Evolutionary conservation across 192 early-diverging fungal species (phyloP).

Genomic region (Rhizophagus clarus): DNA sequence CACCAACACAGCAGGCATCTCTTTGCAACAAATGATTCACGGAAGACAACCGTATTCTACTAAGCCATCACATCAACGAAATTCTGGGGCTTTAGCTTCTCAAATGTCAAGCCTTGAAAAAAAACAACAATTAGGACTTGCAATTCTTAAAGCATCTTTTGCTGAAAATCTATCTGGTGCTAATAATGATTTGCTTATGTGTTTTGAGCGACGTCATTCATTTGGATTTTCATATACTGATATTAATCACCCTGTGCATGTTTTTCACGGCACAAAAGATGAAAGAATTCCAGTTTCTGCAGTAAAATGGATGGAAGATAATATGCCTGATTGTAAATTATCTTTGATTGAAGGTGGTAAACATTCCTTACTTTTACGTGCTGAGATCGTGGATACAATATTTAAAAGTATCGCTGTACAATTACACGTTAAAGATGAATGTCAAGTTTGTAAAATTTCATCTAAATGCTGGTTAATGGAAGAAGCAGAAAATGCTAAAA

Average conservation of each 20-base stretch:
- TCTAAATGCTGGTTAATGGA: slow-evolving; percentile 19
- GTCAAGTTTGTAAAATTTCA: slow-evolving; percentile 15
- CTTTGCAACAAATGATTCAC: slow-evolving; percentile 20
- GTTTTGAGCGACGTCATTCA: slow-evolving; percentile 40
- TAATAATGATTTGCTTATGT: slow-evolving; percentile 46
- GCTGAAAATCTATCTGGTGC: slow-evolving; percentile 44
- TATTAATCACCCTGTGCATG: slow-evolving; percentile 45
- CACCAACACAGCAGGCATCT: slow-evolving; percentile 38
- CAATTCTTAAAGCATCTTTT: slow-evolving; percentile 45
- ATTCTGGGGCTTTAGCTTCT: slow-evolving; percentile 36
- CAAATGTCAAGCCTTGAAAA: slow-evolving; percentile 41
- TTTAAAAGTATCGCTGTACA: slow-evolving; percentile 42
- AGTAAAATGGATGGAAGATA: slow-evolving; percentile 49
- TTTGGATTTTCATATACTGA: slow-evolving; percentile 50
- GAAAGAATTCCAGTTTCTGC: slow-evolving; percentile 43
- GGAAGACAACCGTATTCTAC: slow-evolving; percentile 35
- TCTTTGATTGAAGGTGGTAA: slow-evolving; percentile 47
- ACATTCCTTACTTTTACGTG: slow-evolving; percentile 43
- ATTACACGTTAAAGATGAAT: slow-evolving; percentile 10
- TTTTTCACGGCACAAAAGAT: slow-evolving; percentile 50
- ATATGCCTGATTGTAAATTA: slow-evolving; percentile 44
- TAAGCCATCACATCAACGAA: slow-evolving; percentile 39
- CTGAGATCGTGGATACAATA: slow-evolving; percentile 45
- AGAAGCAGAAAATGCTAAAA: slow-evolving; percentile 9
- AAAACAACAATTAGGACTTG: slow-evolving; percentile 41